Evolutionary conservation across 164 flowering plant genomes (phyloP).

Genomic region (Vitis rupestris): DNA sequence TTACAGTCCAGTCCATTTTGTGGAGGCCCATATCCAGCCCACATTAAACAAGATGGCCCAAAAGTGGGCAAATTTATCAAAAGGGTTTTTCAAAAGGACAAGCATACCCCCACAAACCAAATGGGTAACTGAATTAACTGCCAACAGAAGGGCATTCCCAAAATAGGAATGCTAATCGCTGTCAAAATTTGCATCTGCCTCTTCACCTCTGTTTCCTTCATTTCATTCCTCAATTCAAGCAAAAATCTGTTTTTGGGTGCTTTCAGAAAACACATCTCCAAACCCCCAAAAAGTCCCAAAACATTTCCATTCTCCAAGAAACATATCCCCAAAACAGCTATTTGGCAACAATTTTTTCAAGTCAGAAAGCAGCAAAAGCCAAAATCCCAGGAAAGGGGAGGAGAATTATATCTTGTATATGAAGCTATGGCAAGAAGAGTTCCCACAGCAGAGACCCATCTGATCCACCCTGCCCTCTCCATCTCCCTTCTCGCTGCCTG

Average conservation of each 20-base stretch:
- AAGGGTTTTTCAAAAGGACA: not conserved
- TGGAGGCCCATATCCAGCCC: not conserved
- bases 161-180: not conserved
- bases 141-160: not conserved
- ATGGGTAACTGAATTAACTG: not conserved
- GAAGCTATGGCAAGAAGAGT: slow-evolving; percentile 35
- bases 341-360: too few species aligned
- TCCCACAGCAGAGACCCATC: slow-evolving; percentile 16
- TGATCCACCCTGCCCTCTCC: slow-evolving; percentile 22
- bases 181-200: not conserved
- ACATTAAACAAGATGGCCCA: too few species aligned
- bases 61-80: not conserved
- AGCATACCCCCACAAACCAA: not conserved
- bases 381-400: not conserved
- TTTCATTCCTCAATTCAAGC: slow-evolving; percentile 8
- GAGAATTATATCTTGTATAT: too few species aligned
- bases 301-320: too few species aligned
- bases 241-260: slow-evolving; percentile 4
- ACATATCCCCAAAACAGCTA: too few species aligned
- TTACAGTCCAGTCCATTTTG: not conserved
- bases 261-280: not conserved
- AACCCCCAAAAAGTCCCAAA: not conserved
- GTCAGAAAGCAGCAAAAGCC: not conserved
- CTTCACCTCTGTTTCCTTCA: slow-evolving; percentile 14
- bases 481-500: slow-evolving; percentile 20